A percentile compares a stretch with the other conserved stretches of the same genome.
phyloP scores from a whole-genome alignment of 495 filamentous ascomycete species.

The Daldinia concentrica region DNA sequence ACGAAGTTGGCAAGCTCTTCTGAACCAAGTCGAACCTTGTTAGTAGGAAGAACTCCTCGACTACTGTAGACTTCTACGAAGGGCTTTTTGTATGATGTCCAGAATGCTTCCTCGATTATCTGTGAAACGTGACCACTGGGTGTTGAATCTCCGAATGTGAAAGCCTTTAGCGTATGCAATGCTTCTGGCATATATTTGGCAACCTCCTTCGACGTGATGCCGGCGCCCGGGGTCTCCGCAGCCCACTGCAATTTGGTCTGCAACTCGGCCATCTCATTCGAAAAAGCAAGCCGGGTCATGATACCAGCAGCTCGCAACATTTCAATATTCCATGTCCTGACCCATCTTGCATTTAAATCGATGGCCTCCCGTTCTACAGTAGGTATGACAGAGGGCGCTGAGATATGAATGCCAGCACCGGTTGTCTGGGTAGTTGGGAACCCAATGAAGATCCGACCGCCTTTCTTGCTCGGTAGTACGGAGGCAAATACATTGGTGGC shows the following conservation, averaged over 20 bases:
- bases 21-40: conserved; percentile 78
- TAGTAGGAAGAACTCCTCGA: conserved; percentile 79
- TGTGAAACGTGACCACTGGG: conserved; percentile 81
- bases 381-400: conserved; percentile 96
- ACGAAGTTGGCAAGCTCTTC: conserved; percentile 86
- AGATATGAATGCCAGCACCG: conserved; percentile 92
- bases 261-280: conserved; percentile 82
- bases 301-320: conserved; percentile 92
- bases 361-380: conserved; percentile 98
- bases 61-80: conserved; percentile 90
- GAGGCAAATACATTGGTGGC: conserved; percentile 82
- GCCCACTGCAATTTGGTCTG: conserved; percentile 62
- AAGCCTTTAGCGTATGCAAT: conserved; percentile 80
- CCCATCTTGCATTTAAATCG: conserved; percentile 92
- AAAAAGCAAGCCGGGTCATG: conserved; percentile 85
- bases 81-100: conserved; percentile 82
- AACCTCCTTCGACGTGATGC: conserved; percentile 61
- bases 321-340: conserved; percentile 95
- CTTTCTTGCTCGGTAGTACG: conserved; percentile 84
- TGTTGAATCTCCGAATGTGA: conserved; percentile 86
- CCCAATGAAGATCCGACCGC: conserved; percentile 93
- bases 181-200: conserved; percentile 76
- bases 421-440: conserved; percentile 98
- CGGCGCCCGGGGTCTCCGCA: conserved; percentile 54
- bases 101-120: conserved; percentile 92